These are phyloP conservation scores for Cryptosporidium sp. DNA, from an alignment of 169 alveolate genomes.

Conservation along the genomic window DNA sequence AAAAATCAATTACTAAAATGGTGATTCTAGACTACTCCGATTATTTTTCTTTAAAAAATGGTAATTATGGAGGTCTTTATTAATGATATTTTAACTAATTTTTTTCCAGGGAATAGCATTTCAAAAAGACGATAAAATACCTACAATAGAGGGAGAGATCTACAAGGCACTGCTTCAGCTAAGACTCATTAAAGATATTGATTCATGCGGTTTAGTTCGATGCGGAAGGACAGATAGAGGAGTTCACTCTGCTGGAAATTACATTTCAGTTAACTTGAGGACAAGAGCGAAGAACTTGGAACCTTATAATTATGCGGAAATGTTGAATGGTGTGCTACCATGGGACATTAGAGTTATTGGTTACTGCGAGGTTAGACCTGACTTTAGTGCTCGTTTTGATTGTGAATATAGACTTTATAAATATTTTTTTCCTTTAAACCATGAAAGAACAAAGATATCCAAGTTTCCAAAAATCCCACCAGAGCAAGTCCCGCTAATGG, in stretches of 20 bases:
- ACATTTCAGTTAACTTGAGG: conserved; percentile 83
- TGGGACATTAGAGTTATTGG: conserved; percentile 86
- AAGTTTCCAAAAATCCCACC: conserved; percentile 30
- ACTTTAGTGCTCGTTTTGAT: conserved; percentile 91
- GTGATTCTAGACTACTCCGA: neutral
- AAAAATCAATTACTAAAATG: conserved; percentile 1
- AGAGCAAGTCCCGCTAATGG: conserved; percentile 22
- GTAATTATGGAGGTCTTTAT: no score
- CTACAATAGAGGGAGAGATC: conserved; percentile 74
- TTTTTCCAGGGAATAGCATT: conserved; percentile 74
- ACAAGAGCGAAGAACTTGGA: conserved; percentile 56
- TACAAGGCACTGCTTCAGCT: conserved; percentile 57
- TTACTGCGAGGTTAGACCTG: conserved; percentile 82
- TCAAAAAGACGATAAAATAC: conserved; percentile 61
- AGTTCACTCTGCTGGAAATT: conserved; percentile 91
- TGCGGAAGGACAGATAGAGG: conserved; percentile 94
- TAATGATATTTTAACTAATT: neutral
- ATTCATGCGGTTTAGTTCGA: conserved; percentile 59
- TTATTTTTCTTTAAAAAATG: no score
- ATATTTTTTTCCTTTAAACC: conserved; percentile 86
- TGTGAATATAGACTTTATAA: conserved; percentile 89
- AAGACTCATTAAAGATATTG: conserved; percentile 42
- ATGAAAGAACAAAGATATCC: conserved; percentile 79
- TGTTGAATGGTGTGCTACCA: conserved; percentile 87
- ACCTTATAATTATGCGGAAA: conserved; percentile 79